Percentiles rank a stretch among this genome's conserved stretches.
These are phyloP conservation scores for Trichoderma parareesei DNA, from an alignment of 495 filamentous ascomycete species.

Conservation along the genomic window DNA sequence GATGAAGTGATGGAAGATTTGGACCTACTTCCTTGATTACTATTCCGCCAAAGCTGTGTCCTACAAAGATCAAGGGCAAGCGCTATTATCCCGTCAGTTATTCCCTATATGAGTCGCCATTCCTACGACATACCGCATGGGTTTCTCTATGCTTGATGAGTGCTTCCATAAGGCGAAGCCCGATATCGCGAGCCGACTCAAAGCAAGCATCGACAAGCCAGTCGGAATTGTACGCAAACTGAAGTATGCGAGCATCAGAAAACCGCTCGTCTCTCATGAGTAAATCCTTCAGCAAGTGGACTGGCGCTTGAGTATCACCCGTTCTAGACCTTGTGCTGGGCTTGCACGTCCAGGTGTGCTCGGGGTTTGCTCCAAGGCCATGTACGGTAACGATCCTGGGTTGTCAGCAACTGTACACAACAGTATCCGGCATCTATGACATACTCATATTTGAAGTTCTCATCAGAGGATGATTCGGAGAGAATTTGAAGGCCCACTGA, in stretches of 20 bases:
- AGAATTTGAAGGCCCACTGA: neutral
- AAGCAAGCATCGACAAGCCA: neutral
- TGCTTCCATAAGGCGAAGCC: neutral
- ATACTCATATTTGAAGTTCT: neutral
- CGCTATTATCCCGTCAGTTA: neutral
- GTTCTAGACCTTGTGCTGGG: neutral
- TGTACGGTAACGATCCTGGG: neutral
- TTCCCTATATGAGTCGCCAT: neutral
- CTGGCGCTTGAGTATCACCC: neutral
- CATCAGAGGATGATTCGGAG: neutral
- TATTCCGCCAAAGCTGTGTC: conserved; percentile 15
- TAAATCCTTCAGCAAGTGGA: neutral
- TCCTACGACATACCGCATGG: neutral
- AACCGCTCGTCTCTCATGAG: neutral
- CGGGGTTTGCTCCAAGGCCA: neutral
- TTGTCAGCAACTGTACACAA: neutral
- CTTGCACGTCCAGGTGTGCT: neutral
- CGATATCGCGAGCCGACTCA: neutral
- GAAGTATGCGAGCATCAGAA: neutral
- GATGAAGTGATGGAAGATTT: conserved; percentile 5
- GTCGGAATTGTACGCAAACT: neutral
- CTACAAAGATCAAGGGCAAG: conserved; percentile 13
- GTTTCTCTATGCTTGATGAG: neutral
- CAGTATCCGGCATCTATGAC: neutral
- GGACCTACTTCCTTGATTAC: conserved; percentile 13